phyloP scores from a whole-genome alignment of 2,329 filamentous ascomycete genomes.

The Xylaria multiplex region DNA sequence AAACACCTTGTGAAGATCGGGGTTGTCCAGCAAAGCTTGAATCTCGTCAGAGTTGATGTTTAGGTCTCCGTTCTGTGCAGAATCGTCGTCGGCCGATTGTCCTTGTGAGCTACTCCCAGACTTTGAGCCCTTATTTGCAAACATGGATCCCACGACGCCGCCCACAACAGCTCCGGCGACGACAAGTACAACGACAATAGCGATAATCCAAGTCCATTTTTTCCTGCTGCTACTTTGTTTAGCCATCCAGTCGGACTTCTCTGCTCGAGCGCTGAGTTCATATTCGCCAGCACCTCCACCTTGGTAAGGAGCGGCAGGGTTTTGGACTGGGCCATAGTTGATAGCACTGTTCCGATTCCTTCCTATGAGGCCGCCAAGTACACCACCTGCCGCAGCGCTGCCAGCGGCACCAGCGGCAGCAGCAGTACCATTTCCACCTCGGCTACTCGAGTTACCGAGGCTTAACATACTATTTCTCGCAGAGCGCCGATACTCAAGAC shows the following conservation, averaged over 20 bases:
- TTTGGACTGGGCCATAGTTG: slow-evolving; percentile 67
- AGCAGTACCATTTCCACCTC: slow-evolving; percentile 55
- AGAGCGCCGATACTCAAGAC: slow-evolving; percentile 66
- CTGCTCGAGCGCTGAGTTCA: slow-evolving; percentile 53
- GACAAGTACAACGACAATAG: slow-evolving; percentile 69
- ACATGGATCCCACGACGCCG: slow-evolving; percentile 65
- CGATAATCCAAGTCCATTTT: slow-evolving; percentile 76
- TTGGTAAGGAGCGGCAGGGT: slow-evolving; percentile 45
- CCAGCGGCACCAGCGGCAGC: slow-evolving; percentile 60
- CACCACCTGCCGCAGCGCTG: slow-evolving; percentile 57
- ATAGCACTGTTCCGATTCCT: slow-evolving; percentile 52
- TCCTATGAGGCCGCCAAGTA: slow-evolving; percentile 56
- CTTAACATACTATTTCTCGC: slow-evolving; percentile 69
- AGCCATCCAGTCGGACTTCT: slow-evolving; percentile 74
- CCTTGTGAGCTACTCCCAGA: slow-evolving; percentile 54
- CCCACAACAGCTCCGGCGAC: slow-evolving; percentile 79
- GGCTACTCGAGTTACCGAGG: slow-evolving; percentile 59
- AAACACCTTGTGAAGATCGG: slow-evolving; percentile 88
- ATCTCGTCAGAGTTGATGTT: slow-evolving; percentile 80
- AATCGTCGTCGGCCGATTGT: slow-evolving; percentile 68
- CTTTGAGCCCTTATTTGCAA: slow-evolving; percentile 50
- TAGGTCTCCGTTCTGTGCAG: slow-evolving; percentile 73
- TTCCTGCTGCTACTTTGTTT: slow-evolving; percentile 69
- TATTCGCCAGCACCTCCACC: slow-evolving; percentile 49
- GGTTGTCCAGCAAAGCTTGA: slow-evolving; percentile 81